Conservation (phyloP, 1,284 basidiomycete genomes). For the Fistulina hepatica region DNA sequence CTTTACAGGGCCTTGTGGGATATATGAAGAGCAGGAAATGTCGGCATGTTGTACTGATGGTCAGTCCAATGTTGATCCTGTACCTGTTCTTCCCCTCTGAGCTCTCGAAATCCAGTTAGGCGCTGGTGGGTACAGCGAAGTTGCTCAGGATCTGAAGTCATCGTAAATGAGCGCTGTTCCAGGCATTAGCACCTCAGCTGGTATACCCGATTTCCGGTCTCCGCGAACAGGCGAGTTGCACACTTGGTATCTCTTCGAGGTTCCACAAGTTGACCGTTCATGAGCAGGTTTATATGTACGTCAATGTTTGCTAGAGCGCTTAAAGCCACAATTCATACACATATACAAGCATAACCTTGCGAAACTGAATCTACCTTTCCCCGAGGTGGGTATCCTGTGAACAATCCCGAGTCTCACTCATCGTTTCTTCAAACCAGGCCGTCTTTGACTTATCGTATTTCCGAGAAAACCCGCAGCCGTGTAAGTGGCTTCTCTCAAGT, state of each 20-base stretch:
- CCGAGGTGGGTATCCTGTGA: no score
- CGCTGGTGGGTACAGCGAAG: slow-evolving; percentile 36
- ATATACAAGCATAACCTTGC: slow-evolving; percentile 66
- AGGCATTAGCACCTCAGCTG: slow-evolving; percentile 72
- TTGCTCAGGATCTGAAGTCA: slow-evolving; percentile 8
- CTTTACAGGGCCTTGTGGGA: slow-evolving; percentile 37
- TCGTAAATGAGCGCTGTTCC: neutral
- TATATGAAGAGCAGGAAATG: slow-evolving; percentile 61
- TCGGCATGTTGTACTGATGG: slow-evolving; percentile 63
- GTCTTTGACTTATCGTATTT: slow-evolving; percentile 76
- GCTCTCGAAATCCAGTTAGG: slow-evolving; percentile 34
- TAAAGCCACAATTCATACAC: no score
- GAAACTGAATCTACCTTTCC: slow-evolving; percentile 61
- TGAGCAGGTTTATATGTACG: slow-evolving; percentile 42
- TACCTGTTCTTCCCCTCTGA: neutral
- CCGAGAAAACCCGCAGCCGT: slow-evolving; percentile 58
- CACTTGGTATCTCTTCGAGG: neutral
- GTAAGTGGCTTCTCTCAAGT: slow-evolving; percentile 30
- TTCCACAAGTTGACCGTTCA: neutral
- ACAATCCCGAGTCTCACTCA: no score
- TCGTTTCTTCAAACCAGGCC: no score
- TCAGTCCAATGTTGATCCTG: slow-evolving; percentile 24
- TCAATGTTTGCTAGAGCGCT: slow-evolving; percentile 1
- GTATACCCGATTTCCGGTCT: slow-evolving; percentile 74
- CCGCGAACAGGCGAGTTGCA: slow-evolving; percentile 51